Evolutionary conservation across 495 filamentous ascomycete species (phyloP).

Genomic region (Aspergillus mulundensis): DNA sequence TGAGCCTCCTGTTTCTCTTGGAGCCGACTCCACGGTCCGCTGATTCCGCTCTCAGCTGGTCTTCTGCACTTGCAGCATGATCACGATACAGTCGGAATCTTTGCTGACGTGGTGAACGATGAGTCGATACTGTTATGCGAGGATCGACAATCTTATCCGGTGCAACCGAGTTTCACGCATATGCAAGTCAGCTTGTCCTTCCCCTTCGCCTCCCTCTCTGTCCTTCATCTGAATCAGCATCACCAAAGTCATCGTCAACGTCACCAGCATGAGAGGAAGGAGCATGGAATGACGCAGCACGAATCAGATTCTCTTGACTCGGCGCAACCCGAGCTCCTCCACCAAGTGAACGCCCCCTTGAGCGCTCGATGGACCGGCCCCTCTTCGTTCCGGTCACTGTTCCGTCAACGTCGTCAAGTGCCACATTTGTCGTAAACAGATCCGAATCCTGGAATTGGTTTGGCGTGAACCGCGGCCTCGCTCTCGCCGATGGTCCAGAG

Average conservation of each 20-base stretch:
- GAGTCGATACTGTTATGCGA: neutral
- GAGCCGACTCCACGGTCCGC: no score
- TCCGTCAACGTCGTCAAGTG: neutral
- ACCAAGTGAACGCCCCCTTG: neutral
- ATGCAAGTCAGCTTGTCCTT: neutral
- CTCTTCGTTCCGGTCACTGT: neutral
- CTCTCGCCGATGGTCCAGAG: neutral
- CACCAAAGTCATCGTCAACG: neutral
- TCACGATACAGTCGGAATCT: no score
- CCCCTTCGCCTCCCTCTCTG: neutral
- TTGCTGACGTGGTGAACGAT: no score
- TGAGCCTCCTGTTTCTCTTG: no score
- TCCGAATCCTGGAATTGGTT: constrained; percentile 7
- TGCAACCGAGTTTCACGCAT: neutral
- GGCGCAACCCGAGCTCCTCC: neutral
- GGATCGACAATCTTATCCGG: neutral
- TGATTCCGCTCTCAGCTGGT: no score
- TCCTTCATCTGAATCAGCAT: neutral
- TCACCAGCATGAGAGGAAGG: no score
- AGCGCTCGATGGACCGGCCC: constrained; percentile 2
- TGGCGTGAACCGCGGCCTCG: neutral
- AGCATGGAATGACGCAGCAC: neutral
- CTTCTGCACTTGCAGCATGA: no score
- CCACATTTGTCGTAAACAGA: constrained; percentile 4
- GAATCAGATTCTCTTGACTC: neutral